Conservation (phyloP, 2,329 filamentous ascomycete species). For the Colletotrichum sp. region DNA sequence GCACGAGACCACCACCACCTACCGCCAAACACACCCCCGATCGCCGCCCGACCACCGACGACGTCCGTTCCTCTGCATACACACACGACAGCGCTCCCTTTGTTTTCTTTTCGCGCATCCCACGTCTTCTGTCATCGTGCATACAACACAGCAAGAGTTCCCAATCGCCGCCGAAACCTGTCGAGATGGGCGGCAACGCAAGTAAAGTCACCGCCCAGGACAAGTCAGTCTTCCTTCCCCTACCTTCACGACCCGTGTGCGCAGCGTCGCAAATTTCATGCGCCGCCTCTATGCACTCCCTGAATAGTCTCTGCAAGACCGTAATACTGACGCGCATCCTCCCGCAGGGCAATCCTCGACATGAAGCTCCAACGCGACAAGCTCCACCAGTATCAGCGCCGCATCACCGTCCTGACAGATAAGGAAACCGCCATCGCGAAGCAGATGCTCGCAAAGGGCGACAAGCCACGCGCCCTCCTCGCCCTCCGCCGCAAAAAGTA, state of each 20-base stretch:
- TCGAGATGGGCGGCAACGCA: slow-evolving; percentile 57
- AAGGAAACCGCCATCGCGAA: slow-evolving; percentile 87
- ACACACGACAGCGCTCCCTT: background rate
- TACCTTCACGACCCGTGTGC: background rate
- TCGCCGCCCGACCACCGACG: slow-evolving; percentile 2
- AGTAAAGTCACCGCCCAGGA: slow-evolving; percentile 77
- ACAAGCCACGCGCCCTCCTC: slow-evolving; percentile 82
- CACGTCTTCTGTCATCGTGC: background rate
- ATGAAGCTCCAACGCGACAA: slow-evolving; percentile 98
- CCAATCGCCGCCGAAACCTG: background rate
- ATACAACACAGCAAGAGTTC: background rate
- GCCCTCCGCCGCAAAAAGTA: slow-evolving; percentile 96
- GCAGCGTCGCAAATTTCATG: background rate
- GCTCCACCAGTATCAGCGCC: slow-evolving; percentile 93
- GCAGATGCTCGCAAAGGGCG: slow-evolving; percentile 79
- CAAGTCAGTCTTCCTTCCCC: slow-evolving; percentile 62
- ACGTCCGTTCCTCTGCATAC: background rate
- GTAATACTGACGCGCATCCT: background rate
- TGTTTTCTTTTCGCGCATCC: background rate
- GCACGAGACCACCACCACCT: slow-evolving; percentile 9
- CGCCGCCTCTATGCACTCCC: slow-evolving; percentile 13
- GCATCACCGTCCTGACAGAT: slow-evolving; percentile 83
- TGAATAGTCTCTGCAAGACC: slow-evolving; percentile 1
- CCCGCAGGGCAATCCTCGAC: slow-evolving; percentile 88
- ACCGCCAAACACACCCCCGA: background rate